Percentiles rank a stretch among this genome's conserved stretches.
Conservation (phyloP, 78 protist species). For the Dictyostelium firmibasis region DNA sequence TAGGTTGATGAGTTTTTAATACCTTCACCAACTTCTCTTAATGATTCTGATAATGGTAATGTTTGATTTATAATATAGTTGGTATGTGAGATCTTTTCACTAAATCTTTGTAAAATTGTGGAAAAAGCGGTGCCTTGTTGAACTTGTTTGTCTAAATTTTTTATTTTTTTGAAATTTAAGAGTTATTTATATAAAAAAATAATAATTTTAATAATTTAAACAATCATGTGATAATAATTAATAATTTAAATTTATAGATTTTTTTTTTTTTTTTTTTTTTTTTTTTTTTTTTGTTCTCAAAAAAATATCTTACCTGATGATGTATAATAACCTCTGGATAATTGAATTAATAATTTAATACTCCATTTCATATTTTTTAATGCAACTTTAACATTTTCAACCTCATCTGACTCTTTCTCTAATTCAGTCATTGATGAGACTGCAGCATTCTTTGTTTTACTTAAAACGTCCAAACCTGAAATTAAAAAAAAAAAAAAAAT, state of each 20-base stretch:
- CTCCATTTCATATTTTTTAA: conserved; percentile 74
- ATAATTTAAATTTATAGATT: too few species aligned
- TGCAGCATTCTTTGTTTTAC: conserved; percentile 60
- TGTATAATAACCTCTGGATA: conserved; percentile 16
- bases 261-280: too few species aligned
- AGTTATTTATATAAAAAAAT: too few species aligned
- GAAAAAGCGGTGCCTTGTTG: conserved; percentile 51
- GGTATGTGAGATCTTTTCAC: conserved; percentile 66
- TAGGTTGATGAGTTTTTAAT: conserved; percentile 8
- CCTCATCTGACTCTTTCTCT: conserved; percentile 16
- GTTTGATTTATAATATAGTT: conserved; percentile 60
- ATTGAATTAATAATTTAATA: conserved; percentile 57
- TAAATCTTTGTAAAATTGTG: conserved; percentile 5
- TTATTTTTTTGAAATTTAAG: too few species aligned
- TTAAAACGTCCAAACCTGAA: conserved; percentile 10
- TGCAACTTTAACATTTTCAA: conserved; percentile 15
- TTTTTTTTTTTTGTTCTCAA: too few species aligned
- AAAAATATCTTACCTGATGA: conserved; percentile 18
- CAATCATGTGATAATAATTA: too few species aligned
- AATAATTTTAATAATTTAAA: neutral
- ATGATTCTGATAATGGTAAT: conserved; percentile 63
- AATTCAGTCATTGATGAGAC: neutral
- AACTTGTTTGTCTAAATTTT: conserved; percentile 76
- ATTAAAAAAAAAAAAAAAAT: neutral
- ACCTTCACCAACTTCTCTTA: conserved; percentile 52